Evolutionary conservation across 768 basidiomycete species (phyloP).

Genomic region (Kwoniella europaea): DNA sequence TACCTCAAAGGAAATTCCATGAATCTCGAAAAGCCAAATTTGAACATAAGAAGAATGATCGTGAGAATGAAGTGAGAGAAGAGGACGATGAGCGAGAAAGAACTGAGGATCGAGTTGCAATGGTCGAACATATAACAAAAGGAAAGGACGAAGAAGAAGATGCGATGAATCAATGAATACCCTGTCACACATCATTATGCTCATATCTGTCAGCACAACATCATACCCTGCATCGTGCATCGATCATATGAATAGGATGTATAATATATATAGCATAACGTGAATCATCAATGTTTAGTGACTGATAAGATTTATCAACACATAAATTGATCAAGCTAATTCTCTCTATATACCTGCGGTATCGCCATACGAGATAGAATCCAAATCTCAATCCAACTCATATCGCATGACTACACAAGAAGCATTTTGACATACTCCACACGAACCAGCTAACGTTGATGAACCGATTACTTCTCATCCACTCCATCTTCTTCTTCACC

Average conservation of each 20-base stretch:
- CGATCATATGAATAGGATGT: not conserved
- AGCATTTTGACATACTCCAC: not conserved
- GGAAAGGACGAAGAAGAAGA: not conserved
- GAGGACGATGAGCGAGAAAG: not conserved
- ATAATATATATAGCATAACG: not conserved
- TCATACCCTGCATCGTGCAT: not conserved
- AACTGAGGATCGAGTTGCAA: not conserved
- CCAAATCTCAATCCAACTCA: no score
- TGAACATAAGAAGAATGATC: slow-evolving; percentile 8
- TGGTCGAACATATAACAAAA: not conserved
- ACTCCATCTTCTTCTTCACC: slow-evolving; percentile 24
- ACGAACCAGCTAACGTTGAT: not conserved
- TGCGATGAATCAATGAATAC: slow-evolving; percentile 2
- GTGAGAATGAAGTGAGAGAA: not conserved
- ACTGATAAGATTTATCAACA: no score
- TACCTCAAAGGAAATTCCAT: slow-evolving; percentile 81
- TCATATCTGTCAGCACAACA: not conserved
- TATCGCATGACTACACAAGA: no score
- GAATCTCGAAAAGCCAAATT: slow-evolving; percentile 21
- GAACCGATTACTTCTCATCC: slow-evolving; percentile 25
- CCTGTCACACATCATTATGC: no score
- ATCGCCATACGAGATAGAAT: no score
- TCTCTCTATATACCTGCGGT: no score
- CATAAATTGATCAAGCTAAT: no score
- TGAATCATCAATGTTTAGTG: not conserved